Base-by-base conservation (phyloP, 1,284 basidiomycete species). In the Cryptococcus sp. region DNA sequence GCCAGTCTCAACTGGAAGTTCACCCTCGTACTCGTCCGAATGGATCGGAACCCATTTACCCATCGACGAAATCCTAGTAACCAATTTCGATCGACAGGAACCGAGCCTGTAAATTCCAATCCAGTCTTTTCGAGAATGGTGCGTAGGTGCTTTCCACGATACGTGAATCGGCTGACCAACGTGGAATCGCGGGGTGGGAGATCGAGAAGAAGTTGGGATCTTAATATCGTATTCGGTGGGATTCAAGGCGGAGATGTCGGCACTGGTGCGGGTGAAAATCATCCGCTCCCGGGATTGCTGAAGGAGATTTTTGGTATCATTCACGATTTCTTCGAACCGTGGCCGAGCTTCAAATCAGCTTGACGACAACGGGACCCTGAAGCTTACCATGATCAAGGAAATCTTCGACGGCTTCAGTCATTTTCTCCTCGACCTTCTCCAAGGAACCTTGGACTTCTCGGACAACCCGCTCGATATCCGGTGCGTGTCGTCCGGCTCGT, bases 91-190 rank as follows among this genome's bases (percentile, higher is more conserved):
- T 66, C 85, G 85, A 74, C 91, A 92, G 0, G 90, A 89, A 24
- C 89, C 91, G 54, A 91, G 63, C 76, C 91, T 91, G 63, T 96
- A 97, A 40, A 98, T 83, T 11, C 93, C 96, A 62, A 98, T 88
- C 96, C 94, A 98, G 72, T 98, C 94, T 62, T 86, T 83, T n/a
- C 89, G 81, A 11, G 91, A 94, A 69, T 98, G 94, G 53, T 85
- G 83, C 31, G 79, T 75, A 0, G 94, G 91, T 1, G 90, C 93
- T 48, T 84, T 83, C 93, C 93, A 98, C 41, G 82, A 81, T 32
- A 98, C 81, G 4, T 75, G 79, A 62, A 98, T 92, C 5, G 88
- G 85, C 72, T 98, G 89, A 31, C 94, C 94, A 42, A 98, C 82
- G 70, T 91, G 87, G 81, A 87, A 98, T 7, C 82, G 81, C 2